phyloP scores from a whole-genome alignment of 805 yeast genomes.

The Schwanniomyces yamadae region DNA sequence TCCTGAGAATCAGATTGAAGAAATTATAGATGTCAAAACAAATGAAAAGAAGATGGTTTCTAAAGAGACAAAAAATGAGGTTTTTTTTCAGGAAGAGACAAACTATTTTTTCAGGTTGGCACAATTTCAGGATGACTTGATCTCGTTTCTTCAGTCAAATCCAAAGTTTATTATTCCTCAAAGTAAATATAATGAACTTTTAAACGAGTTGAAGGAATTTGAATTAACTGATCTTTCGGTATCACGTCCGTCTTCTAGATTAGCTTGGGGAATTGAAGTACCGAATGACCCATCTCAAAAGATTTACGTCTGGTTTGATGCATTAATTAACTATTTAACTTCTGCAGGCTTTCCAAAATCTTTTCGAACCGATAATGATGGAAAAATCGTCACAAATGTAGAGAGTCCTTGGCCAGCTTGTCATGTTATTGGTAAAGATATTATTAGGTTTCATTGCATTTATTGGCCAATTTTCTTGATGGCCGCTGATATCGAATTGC shows the following conservation, averaged over 20 bases:
- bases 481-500: slow-evolving; percentile 75
- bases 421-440: slow-evolving; percentile 91
- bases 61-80: slow-evolving; percentile 75
- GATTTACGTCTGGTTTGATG: slow-evolving; percentile 97
- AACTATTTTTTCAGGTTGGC: slow-evolving; percentile 85
- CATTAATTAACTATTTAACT: slow-evolving; percentile 80
- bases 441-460: slow-evolving; percentile 80
- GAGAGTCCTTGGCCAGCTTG: slow-evolving; percentile 60
- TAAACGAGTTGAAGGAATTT: slow-evolving; percentile 52
- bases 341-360: slow-evolving; percentile 52
- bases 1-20: slow-evolving; percentile 72
- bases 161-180: slow-evolving; percentile 68
- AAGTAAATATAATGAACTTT: slow-evolving; percentile 51
- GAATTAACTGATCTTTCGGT: slow-evolving; percentile 72
- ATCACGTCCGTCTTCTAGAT: slow-evolving; percentile 76
- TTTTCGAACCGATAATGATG: slow-evolving; percentile 8
- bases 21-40: slow-evolving; percentile 18
- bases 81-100: slow-evolving; percentile 69
- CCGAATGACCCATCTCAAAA: slow-evolving; percentile 77
- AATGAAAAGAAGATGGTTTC: slow-evolving; percentile 41
- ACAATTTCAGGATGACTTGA: slow-evolving; percentile 52
- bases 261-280: slow-evolving; percentile 88
- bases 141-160: slow-evolving; percentile 47
- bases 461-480: slow-evolving; percentile 92
- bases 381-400: slow-evolving; percentile 5